Evolutionary conservation across 768 basidiomycete genomes (phyloP).

Genomic region (Tricholoma flavovirens): DNA sequence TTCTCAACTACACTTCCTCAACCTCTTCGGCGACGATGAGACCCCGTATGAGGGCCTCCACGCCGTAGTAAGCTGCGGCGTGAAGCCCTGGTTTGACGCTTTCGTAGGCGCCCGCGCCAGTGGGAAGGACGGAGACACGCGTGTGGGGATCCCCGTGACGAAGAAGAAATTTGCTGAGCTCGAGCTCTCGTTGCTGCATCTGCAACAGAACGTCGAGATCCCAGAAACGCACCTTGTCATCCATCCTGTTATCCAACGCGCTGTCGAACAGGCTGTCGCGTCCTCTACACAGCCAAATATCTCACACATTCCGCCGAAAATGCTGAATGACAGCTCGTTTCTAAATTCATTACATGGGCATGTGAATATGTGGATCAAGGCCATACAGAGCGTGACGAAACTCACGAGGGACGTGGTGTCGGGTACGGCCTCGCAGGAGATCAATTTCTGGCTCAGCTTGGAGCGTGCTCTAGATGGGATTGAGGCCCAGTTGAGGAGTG

Average conservation of each 20-base stretch:
- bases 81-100: conserved; percentile 98
- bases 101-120: conserved; percentile 82
- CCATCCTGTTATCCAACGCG: conserved; percentile 82
- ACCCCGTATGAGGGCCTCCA: conserved; percentile 95
- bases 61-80: conserved; percentile 89
- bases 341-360: conserved; percentile 90
- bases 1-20: conserved; percentile 85
- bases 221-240: conserved; percentile 93
- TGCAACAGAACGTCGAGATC: conserved; percentile 99
- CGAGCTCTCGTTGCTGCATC: conserved; percentile 86
- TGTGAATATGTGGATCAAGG: conserved; percentile 97
- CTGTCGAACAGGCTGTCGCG: conserved; percentile 69
- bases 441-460: conserved; percentile 97
- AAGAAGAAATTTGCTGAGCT: conserved; percentile 99
- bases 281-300: conserved; percentile 61
- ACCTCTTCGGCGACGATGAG: conserved; percentile 83
- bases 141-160: conserved; percentile 97
- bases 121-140: conserved; percentile 71
- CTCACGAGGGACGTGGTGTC: conserved; percentile 89
- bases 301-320: conserved; percentile 64
- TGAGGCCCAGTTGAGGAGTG: conserved; percentile 84
- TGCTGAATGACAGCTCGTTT: conserved; percentile 84
- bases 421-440: conserved; percentile 96
- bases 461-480: conserved; percentile 92
- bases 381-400: conserved; percentile 94